Conservation (phyloP, 2,329 filamentous ascomycete genomes). For the Arthrobotrys entomopaga region DNA sequence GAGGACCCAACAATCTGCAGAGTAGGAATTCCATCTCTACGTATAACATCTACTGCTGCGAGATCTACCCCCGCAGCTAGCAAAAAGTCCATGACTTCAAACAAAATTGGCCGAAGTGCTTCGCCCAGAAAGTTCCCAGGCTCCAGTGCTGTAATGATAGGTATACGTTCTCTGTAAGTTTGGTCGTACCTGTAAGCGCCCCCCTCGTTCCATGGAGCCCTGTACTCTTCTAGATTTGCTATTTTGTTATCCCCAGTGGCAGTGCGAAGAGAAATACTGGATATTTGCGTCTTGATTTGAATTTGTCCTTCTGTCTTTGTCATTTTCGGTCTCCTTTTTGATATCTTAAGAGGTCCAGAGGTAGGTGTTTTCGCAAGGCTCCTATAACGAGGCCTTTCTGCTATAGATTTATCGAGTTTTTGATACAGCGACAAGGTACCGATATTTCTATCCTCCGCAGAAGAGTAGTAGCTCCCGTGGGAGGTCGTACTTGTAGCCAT, state of each 20-base stretch:
- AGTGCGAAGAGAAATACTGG: slow-evolving; percentile 6
- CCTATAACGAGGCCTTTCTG: too few species aligned
- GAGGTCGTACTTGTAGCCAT: too few species aligned
- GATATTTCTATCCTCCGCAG: too few species aligned
- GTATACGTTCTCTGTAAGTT: slow-evolving; percentile 12
- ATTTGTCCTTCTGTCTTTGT: too few species aligned
- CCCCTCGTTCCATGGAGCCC: slow-evolving; percentile 5
- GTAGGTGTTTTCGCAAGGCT: too few species aligned
- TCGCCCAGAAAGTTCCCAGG: slow-evolving; percentile 16
- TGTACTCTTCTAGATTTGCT: slow-evolving; percentile 7
- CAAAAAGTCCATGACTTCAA: slow-evolving; percentile 25
- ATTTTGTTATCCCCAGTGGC: slow-evolving; percentile 11
- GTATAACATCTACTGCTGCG: slow-evolving; percentile 17
- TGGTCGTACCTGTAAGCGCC: slow-evolving; percentile 23
- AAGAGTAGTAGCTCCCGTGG: too few species aligned
- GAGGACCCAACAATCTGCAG: slow-evolving; percentile 15
- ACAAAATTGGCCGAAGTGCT: slow-evolving; percentile 16
- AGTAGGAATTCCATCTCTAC: slow-evolving; percentile 17
- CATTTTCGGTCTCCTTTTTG: too few species aligned
- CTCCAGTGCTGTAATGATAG: slow-evolving; percentile 10
- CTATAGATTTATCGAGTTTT: too few species aligned
- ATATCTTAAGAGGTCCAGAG: too few species aligned
- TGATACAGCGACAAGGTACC: too few species aligned
- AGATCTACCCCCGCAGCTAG: slow-evolving; percentile 9
- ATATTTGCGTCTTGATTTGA: too few species aligned